Evolutionary conservation across 2,329 filamentous ascomycete species (phyloP).

Genomic region (Geoglossum cookeanum): DNA sequence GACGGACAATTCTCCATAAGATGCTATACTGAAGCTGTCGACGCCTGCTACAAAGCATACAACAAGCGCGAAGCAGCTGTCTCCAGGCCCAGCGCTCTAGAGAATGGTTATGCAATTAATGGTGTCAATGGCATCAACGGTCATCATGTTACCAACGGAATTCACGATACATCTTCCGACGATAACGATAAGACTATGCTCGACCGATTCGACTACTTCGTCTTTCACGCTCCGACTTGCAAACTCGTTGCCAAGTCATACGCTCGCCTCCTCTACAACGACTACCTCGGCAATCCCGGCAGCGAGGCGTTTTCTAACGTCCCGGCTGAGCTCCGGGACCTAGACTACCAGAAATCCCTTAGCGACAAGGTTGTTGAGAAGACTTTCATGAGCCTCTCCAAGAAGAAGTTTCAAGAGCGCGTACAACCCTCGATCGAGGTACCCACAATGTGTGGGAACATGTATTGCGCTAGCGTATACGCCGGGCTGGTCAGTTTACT

Average conservation of each 20-base stretch:
- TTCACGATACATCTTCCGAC: conserved; percentile 13
- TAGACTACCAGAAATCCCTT: conserved; percentile 63
- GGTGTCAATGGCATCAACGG: conserved; percentile 38
- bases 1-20: conserved; percentile 67
- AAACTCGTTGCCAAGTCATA: conserved; percentile 78
- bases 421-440: conserved; percentile 56
- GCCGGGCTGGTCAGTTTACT: conserved; percentile 39
- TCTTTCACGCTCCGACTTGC: conserved; percentile 73
- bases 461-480: conserved; percentile 43
- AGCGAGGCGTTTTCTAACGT: conserved; percentile 53
- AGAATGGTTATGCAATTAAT: conserved; percentile 22
- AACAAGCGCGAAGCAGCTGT: conserved; percentile 49
- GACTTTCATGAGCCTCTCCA: conserved; percentile 66
- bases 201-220: conserved; percentile 67
- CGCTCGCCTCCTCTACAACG: conserved; percentile 67
- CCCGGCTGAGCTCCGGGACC: conserved; percentile 53
- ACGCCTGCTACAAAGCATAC: conserved; percentile 67
- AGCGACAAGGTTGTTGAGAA: conserved; percentile 72
- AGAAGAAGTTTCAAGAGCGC: conserved; percentile 68
- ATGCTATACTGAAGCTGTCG: conserved; percentile 67
- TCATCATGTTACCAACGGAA: conserved; percentile 21
- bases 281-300: conserved; percentile 55
- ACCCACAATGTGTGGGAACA: conserved; percentile 53
- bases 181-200: conserved; percentile 37
- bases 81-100: conserved; percentile 21